Percentiles rank a stretch among this genome's conserved stretches.
Conservation (phyloP, 78 protist genomes). For the Dictyostelium firmibasis region DNA sequence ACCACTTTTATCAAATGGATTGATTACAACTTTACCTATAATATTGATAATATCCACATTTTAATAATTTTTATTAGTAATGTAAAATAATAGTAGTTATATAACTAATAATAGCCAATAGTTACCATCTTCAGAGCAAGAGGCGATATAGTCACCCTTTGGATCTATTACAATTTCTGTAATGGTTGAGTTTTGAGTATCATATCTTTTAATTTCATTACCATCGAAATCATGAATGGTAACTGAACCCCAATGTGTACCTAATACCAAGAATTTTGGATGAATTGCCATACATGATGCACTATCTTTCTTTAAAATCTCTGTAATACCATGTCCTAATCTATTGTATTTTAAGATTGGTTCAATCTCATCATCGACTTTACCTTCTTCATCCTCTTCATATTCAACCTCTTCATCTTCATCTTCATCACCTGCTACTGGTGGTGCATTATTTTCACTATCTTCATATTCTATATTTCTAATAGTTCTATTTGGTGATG, state of each 20-base stretch:
- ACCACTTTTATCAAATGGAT: conserved; percentile 47
- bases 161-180: conserved; percentile 86
- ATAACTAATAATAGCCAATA: not conserved
- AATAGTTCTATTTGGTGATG: not conserved
- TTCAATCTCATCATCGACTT: conserved; percentile 81
- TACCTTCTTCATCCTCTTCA: conserved; percentile 69
- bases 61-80: too few relatives aligned
- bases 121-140: conserved; percentile 93
- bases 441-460: not conserved
- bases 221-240: conserved; percentile 89
- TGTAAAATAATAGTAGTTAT: not conserved
- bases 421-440: not conserved
- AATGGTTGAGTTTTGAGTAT: conserved; percentile 82
- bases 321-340: conserved; percentile 75
- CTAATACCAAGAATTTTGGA: conserved; percentile 80
- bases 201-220: conserved; percentile 74
- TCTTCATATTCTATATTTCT: not conserved
- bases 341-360: conserved; percentile 90
- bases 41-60: too few relatives aligned
- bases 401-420: conserved; percentile 39
- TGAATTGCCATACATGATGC: conserved; percentile 83
- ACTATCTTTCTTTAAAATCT: conserved; percentile 70
- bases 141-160: conserved; percentile 92
- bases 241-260: conserved; percentile 91
- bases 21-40: conserved; percentile 70